These are phyloP conservation scores for Sugiyamaella pinicola DNA, from an alignment of 1,139 yeast genomes.

Conservation along the genomic window DNA sequence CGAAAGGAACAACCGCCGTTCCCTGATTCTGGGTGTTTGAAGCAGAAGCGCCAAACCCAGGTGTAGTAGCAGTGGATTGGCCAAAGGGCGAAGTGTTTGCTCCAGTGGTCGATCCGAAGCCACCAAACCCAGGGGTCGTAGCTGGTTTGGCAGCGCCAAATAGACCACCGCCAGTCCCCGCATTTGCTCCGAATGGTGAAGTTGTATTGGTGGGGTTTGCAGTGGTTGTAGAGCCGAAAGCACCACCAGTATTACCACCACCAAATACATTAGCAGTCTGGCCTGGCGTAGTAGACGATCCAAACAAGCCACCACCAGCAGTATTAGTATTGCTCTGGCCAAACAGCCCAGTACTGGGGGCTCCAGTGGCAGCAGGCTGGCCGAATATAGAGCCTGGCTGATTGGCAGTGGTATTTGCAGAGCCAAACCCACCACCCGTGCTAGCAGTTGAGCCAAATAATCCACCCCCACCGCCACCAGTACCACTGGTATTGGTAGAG, in stretches of 20 bases:
- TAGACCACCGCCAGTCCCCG: slow-evolving; percentile 24
- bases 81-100: slow-evolving; percentile 37
- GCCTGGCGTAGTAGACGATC: slow-evolving; percentile 29
- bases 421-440: slow-evolving; percentile 30
- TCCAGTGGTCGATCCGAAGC: slow-evolving; percentile 45
- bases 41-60: slow-evolving; percentile 30
- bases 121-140: slow-evolving; percentile 39
- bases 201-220: slow-evolving; percentile 31
- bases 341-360: slow-evolving; percentile 14
- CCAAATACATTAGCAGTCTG: slow-evolving; percentile 29
- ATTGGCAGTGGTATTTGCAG: slow-evolving; percentile 19
- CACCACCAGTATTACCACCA: slow-evolving; percentile 18
- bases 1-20: slow-evolving; percentile 55
- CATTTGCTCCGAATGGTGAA: slow-evolving; percentile 34
- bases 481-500: slow-evolving; percentile 24
- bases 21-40: slow-evolving; percentile 55
- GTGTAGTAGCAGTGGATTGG: slow-evolving; percentile 21
- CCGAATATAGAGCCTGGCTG: slow-evolving; percentile 20
- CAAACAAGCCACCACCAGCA: slow-evolving; percentile 44
- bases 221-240: slow-evolving; percentile 38
- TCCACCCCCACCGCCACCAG: slow-evolving; percentile 17
- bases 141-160: slow-evolving; percentile 27
- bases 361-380: neutral
- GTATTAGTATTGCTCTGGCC: slow-evolving; percentile 24
- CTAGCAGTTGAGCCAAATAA: slow-evolving; percentile 17